Conservation (phyloP, 441 rosid species). For the Metrosideros polymorpha region DNA sequence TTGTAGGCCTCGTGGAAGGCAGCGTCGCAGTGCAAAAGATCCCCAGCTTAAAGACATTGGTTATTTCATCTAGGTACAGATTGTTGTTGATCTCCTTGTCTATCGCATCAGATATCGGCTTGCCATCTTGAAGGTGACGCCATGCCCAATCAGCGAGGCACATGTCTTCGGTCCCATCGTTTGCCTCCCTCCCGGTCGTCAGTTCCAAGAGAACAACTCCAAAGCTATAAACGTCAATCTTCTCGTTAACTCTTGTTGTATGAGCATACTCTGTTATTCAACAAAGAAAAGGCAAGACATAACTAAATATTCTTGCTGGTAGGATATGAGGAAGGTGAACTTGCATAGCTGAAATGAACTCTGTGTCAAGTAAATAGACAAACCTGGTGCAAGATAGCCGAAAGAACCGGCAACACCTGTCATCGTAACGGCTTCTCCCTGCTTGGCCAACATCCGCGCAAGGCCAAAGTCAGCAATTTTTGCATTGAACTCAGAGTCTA, state of each 20-base stretch:
- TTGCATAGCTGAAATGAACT: background rate
- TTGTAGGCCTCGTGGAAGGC: background rate
- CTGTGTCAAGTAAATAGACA: background rate
- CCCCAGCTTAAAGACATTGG: background rate
- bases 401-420: background rate
- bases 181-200: background rate
- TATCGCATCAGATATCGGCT: background rate
- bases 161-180: rapidly evolving
- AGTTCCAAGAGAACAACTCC: background rate
- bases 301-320: background rate
- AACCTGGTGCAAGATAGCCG: background rate
- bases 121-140: background rate
- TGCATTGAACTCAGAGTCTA: background rate
- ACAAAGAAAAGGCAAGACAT: background rate
- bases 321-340: background rate
- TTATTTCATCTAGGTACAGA: background rate
- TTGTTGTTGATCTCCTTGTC: background rate
- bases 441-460: background rate
- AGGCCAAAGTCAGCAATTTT: background rate
- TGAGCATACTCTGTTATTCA: background rate
- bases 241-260: background rate
- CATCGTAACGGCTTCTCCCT: background rate
- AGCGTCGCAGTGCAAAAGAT: background rate
- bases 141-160: background rate
- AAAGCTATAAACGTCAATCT: background rate